Conservation (phyloP, 257 asterid species). For the Verbena officinalis region DNA sequence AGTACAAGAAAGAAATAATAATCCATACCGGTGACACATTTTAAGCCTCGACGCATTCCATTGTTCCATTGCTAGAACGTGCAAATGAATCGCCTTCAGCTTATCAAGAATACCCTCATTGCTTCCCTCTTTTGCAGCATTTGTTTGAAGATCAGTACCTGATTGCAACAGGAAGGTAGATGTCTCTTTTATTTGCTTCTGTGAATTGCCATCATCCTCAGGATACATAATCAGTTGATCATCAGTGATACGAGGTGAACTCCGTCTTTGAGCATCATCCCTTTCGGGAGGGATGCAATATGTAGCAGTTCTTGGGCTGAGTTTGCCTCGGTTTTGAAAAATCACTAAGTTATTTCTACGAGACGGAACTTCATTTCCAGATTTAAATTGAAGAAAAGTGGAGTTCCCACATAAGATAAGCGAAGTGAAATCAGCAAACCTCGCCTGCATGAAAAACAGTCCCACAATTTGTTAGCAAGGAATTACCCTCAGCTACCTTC, state of each 20-base stretch:
- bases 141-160: conserved; percentile 33
- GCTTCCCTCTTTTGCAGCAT: conserved; percentile 33
- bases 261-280: conserved; percentile 43
- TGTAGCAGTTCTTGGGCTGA: conserved; percentile 37
- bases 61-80: conserved; percentile 79
- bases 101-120: conserved; percentile 59
- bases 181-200: conserved; percentile 34
- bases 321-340: conserved; percentile 35
- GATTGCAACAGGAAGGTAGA: conserved; percentile 37
- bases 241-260: conserved; percentile 38
- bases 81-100: conserved; percentile 68
- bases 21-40: conserved; percentile 53
- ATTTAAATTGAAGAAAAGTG: conserved; percentile 35
- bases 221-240: conserved; percentile 40
- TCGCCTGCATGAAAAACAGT: conserved; percentile 41
- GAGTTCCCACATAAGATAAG: conserved; percentile 38
- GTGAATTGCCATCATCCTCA: conserved; percentile 26
- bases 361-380: conserved; percentile 32
- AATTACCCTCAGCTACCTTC: conserved; percentile 6
- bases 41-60: conserved; percentile 68
- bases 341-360: conserved; percentile 29
- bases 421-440: conserved; percentile 38
- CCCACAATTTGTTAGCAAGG: not conserved
- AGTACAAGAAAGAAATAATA: conserved; percentile 12
- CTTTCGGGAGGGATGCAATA: conserved; percentile 45